Percentiles rank a stretch among this genome's conserved stretches.
Conservation (phyloP, 495 filamentous ascomycete genomes). For the Penicillium ochrochloron region DNA sequence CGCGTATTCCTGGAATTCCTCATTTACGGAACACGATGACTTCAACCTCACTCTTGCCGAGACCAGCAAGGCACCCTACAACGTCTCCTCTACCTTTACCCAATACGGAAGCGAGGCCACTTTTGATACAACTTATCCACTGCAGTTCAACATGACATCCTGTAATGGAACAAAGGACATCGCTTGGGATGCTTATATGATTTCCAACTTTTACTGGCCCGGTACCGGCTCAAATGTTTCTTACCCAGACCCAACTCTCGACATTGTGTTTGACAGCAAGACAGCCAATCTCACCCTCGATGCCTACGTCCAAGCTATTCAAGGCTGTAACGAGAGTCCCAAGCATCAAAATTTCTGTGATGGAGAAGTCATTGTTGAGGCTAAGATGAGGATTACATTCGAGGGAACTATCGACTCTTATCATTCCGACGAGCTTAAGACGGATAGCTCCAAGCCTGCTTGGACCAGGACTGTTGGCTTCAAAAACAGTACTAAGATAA, state of each 20-base stretch:
- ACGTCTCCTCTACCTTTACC: slow-evolving; percentile 1
- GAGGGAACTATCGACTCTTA: slow-evolving; percentile 14
- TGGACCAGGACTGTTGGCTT: slow-evolving; percentile 24
- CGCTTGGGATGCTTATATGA: background rate
- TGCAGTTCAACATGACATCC: slow-evolving; percentile 1
- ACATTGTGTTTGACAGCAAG: slow-evolving; percentile 8
- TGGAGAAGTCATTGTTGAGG: background rate
- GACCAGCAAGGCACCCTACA: slow-evolving; percentile 6
- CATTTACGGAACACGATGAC: background rate
- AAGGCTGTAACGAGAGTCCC: background rate
- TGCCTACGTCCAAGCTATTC: background rate
- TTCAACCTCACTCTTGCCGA: slow-evolving; percentile 10
- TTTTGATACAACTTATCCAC: background rate
- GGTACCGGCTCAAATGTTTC: background rate
- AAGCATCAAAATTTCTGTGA: background rate
- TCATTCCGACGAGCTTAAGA: slow-evolving; percentile 22
- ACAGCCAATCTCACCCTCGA: slow-evolving; percentile 6
- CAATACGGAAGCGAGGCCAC: background rate
- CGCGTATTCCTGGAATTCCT: background rate
- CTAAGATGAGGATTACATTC: slow-evolving; percentile 4
- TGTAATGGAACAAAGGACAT: background rate
- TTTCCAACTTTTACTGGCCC: background rate
- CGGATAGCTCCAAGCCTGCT: slow-evolving; percentile 13
- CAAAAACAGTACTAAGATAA: slow-evolving; percentile 11
- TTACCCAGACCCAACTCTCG: slow-evolving; percentile 4